Conservation (phyloP, 228 moss, liverwort and hornwort genomes). For the Sphagnum fallax region DNA sequence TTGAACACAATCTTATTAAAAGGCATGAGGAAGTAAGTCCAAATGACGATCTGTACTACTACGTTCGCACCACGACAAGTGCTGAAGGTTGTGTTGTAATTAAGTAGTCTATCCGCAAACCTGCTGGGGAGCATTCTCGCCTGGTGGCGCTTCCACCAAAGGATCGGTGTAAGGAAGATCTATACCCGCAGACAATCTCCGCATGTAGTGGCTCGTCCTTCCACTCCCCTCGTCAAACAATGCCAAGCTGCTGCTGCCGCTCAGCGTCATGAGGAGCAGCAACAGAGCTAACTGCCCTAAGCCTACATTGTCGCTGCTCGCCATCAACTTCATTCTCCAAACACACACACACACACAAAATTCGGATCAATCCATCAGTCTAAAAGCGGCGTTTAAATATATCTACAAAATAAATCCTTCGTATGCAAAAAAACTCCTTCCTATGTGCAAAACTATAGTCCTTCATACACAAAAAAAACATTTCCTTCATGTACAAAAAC, state of each 20-base stretch:
- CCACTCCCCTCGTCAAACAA: slow-evolving; percentile 19
- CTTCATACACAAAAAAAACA: no score
- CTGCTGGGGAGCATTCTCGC: slow-evolving; percentile 70
- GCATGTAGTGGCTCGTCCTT: slow-evolving; percentile 54
- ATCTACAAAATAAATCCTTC: no score
- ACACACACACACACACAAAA: no score
- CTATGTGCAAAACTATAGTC: no score
- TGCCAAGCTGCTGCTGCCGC: slow-evolving; percentile 6
- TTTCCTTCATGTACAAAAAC: no score
- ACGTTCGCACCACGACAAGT: neutral
- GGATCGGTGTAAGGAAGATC: slow-evolving; percentile 60
- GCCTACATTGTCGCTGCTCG: neutral
- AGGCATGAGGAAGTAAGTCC: neutral
- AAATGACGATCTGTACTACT: neutral
- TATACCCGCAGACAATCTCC: slow-evolving; percentile 31
- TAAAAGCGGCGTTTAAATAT: no score
- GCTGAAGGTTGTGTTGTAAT: no score
- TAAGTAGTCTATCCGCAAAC: slow-evolving; percentile 7
- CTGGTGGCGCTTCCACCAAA: slow-evolving; percentile 41
- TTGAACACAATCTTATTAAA: neutral
- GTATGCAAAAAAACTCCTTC: no score
- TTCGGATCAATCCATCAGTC: no score
- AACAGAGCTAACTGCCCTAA: neutral
- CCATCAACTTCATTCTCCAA: slow-evolving; percentile 3
- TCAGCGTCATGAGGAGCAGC: slow-evolving; percentile 10